Percentiles rank a stretch among this genome's conserved stretches.
phyloP scores from a whole-genome alignment of 331 rosid species.

The Phaseolus coccineus region DNA sequence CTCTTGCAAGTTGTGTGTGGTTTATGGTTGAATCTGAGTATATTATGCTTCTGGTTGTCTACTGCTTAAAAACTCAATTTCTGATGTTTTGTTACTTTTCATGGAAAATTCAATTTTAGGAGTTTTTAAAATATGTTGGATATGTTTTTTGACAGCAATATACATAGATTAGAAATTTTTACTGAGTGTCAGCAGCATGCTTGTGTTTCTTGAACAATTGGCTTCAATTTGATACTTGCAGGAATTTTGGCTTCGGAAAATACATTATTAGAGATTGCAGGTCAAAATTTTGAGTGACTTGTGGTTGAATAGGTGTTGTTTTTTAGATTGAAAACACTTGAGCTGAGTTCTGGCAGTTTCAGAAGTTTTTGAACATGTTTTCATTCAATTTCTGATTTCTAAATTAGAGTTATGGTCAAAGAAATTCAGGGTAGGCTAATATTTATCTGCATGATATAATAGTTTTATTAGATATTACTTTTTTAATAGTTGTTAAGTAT shows the following conservation, averaged over 20 bases:
- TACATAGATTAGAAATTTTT: too few species aligned
- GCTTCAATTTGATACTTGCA: too few species aligned
- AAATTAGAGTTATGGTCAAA: background rate
- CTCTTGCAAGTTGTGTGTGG: background rate
- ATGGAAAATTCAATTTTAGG: background rate
- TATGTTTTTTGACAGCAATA: background rate
- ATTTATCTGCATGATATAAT: background rate
- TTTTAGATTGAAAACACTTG: background rate
- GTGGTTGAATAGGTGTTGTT: too few species aligned
- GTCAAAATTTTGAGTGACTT: too few species aligned
- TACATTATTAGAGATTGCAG: too few species aligned
- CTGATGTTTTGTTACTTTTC: background rate
- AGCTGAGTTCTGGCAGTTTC: background rate
- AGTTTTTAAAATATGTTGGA: background rate
- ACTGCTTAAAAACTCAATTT: background rate
- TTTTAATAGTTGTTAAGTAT: too few species aligned
- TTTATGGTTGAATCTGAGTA: background rate
- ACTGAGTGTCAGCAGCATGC: too few species aligned
- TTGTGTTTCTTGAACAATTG: too few species aligned
- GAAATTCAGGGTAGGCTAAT: background rate
- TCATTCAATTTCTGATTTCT: background rate
- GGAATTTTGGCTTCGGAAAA: too few species aligned
- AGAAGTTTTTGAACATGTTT: background rate
- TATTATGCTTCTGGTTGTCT: background rate
- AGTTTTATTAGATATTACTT: too few species aligned